A percentile compares a stretch with the other conserved stretches of the same genome.
These are phyloP conservation scores for Neurospora sp. DNA, from an alignment of 495 filamentous ascomycete genomes.

Conservation along the genomic window DNA sequence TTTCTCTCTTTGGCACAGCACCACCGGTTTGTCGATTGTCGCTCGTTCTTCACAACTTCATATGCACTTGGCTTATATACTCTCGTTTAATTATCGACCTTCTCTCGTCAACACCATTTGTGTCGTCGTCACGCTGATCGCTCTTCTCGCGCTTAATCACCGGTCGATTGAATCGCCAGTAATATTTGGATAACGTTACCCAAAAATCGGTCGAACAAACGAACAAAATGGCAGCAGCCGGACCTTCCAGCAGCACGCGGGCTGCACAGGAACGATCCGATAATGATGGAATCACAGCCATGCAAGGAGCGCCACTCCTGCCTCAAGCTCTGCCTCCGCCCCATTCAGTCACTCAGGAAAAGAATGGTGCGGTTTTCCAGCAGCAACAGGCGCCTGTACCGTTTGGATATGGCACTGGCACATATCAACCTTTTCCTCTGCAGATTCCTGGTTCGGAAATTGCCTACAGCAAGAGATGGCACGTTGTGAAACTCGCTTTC, in stretches of 20 bases:
- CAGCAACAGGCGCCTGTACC: neutral
- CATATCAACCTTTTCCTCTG: neutral
- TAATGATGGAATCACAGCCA: neutral
- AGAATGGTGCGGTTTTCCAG: neutral
- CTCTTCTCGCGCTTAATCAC: neutral
- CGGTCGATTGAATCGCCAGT: neutral
- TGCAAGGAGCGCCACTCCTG: neutral
- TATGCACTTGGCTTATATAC: neutral
- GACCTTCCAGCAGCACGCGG: neutral
- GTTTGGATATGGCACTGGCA: neutral
- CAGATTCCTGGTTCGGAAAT: neutral
- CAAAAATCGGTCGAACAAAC: neutral
- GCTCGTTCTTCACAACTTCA: neutral
- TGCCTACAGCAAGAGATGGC: conserved; percentile 16
- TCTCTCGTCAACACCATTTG: neutral
- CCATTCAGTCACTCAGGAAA: neutral
- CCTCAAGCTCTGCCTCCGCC: neutral
- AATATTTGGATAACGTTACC: neutral
- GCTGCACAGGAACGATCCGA: neutral
- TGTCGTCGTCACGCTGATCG: neutral
- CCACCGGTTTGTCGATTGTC: neutral
- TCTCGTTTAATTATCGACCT: neutral
- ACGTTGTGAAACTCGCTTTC: conserved; percentile 22
- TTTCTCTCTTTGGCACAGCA: neutral
- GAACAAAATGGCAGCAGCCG: neutral